phyloP scores from a whole-genome alignment of 2,329 filamentous ascomycete species.

The Colletotrichum kahawae region DNA sequence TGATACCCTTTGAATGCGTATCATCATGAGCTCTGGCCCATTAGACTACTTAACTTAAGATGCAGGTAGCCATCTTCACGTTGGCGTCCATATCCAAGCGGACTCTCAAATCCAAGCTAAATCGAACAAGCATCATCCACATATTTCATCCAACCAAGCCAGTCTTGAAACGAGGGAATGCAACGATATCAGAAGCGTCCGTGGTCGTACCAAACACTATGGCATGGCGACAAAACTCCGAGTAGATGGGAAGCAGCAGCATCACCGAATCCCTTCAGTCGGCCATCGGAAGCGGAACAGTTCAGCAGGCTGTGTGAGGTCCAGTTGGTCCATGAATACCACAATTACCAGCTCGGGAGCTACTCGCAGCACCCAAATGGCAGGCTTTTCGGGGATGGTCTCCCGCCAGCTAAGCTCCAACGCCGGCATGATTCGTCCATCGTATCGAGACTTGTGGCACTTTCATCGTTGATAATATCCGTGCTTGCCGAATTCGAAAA shows the following conservation, averaged over 20 bases:
- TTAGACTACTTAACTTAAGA: neutral
- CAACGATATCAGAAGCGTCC: neutral
- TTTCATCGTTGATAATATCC: neutral
- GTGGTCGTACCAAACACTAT: neutral
- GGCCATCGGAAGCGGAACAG: neutral
- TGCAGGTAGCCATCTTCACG: neutral
- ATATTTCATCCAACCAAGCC: neutral
- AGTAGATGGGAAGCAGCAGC: neutral
- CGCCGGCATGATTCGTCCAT: neutral
- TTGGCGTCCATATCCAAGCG: neutral
- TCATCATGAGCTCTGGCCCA: neutral
- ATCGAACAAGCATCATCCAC: neutral
- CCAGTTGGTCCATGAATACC: neutral
- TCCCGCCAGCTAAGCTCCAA: neutral
- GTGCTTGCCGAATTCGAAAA: neutral
- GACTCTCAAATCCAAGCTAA: neutral
- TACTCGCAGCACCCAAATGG: neutral
- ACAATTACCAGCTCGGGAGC: constrained; percentile 1
- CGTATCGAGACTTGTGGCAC: neutral
- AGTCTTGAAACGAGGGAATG: neutral
- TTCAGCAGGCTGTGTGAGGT: neutral
- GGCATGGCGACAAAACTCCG: neutral
- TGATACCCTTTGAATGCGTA: neutral
- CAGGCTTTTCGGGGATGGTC: neutral
- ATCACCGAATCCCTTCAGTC: constrained; percentile 6